These are phyloP conservation scores for Citrus cavaleriei DNA, from an alignment of 345 rosid genomes.

Conservation along the genomic window DNA sequence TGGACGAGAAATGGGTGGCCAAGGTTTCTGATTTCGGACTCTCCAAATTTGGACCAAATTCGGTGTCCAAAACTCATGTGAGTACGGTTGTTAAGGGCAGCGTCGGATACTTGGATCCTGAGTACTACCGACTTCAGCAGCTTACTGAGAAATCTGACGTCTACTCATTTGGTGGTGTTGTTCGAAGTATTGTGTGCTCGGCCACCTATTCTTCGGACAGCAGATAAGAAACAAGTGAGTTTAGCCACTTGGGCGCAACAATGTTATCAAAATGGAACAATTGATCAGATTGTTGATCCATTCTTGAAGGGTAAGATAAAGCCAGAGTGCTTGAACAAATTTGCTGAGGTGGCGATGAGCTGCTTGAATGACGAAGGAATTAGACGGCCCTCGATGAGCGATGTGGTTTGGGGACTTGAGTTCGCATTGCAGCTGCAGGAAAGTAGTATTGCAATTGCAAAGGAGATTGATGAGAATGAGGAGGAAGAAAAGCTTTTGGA, in stretches of 20 bases:
- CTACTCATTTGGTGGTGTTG: conserved; percentile 64
- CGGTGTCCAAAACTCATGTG: conserved; percentile 36
- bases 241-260: conserved; percentile 39
- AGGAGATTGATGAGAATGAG: background rate
- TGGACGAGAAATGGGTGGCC: conserved; percentile 52
- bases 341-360: conserved; percentile 30
- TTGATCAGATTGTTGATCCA: conserved; percentile 38
- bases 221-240: conserved; percentile 26
- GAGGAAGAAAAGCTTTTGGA: background rate
- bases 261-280: conserved; percentile 19
- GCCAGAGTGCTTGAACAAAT: conserved; percentile 34
- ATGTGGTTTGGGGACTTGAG: conserved; percentile 24
- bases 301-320: conserved; percentile 30
- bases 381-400: conserved; percentile 20
- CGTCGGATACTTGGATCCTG: conserved; percentile 60
- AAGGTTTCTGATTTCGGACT: conserved; percentile 60
- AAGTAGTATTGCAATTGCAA: background rate
- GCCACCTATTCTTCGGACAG: conserved; percentile 25
- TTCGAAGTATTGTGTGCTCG: conserved; percentile 54
- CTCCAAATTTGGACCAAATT: conserved; percentile 37
- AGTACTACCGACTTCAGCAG: conserved; percentile 46
- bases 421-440: conserved; percentile 24
- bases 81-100: conserved; percentile 55
- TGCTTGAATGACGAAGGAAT: conserved; percentile 6
- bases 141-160: conserved; percentile 68